phyloP scores from a whole-genome alignment of 2,329 filamentous ascomycete species.

The Ophiocordyceps sinensis region DNA sequence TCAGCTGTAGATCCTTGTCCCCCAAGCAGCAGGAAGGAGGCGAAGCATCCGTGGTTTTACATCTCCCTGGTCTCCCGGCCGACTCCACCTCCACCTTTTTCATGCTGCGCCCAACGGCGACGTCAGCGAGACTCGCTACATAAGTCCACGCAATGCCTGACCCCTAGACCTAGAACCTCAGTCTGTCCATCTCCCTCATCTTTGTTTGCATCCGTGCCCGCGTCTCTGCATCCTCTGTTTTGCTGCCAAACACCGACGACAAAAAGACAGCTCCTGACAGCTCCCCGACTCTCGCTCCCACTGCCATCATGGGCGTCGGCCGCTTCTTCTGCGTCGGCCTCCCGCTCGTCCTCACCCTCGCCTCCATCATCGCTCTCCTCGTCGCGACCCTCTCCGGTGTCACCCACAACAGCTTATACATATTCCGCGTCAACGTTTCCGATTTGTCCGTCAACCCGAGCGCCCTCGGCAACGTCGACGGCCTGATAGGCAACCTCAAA shows the following conservation, averaged over 20 bases:
- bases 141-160: not conserved
- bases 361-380: slow-evolving; percentile 55
- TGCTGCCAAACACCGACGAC: too few relatives aligned
- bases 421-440: slow-evolving; percentile 47
- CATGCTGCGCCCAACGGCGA: not conserved
- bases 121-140: not conserved
- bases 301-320: slow-evolving; percentile 44
- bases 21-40: too few relatives aligned
- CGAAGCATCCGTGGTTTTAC: too few relatives aligned
- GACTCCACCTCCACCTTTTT: not conserved
- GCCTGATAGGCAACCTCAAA: slow-evolving; percentile 5
- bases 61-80: not conserved
- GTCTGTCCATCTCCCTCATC: not conserved
- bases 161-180: too few relatives aligned
- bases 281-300: too few relatives aligned
- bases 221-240: not conserved
- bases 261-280: too few relatives aligned
- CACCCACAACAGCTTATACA: slow-evolving; percentile 38
- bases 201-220: not conserved
- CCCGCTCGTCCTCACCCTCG: slow-evolving; percentile 71
- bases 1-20: too few relatives aligned
- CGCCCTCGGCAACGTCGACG: slow-evolving; percentile 21
- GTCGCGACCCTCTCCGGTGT: slow-evolving; percentile 42
- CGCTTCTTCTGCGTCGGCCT: slow-evolving; percentile 76
- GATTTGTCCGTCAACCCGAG: slow-evolving; percentile 33